These are phyloP conservation scores for Domatiomyces globalis DNA, from an alignment of 2,329 filamentous ascomycete genomes.

Conservation along the genomic window DNA sequence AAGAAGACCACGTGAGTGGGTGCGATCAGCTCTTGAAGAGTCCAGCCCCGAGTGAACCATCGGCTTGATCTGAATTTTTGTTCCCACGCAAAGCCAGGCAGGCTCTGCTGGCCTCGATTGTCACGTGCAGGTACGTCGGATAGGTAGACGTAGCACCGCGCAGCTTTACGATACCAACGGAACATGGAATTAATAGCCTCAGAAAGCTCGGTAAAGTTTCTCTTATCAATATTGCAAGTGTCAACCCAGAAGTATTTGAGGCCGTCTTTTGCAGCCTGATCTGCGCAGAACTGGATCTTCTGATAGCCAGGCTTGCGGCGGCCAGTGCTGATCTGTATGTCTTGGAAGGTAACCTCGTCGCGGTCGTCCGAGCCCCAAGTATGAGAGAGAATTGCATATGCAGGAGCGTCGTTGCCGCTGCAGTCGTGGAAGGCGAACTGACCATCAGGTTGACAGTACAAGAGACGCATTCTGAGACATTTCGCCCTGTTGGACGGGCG, in stretches of 20 bases:
- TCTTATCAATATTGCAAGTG: constrained; percentile 19
- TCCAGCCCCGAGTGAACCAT: constrained; percentile 21
- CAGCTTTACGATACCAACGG: constrained; percentile 15
- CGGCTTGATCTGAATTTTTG: constrained; percentile 1
- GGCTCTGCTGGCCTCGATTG: too few relatives aligned
- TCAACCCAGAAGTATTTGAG: constrained; percentile 19
- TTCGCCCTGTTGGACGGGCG: too few relatives aligned
- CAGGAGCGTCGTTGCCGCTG: background rate
- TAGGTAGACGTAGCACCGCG: constrained; percentile 12
- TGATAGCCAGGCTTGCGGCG: background rate
- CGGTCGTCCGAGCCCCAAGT: constrained; percentile 5
- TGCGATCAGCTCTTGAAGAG: constrained; percentile 21
- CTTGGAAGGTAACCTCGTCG: constrained; percentile 8
- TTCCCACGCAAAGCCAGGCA: too few relatives aligned
- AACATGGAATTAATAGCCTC: constrained; percentile 18
- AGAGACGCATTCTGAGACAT: too few relatives aligned
- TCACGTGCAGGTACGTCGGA: constrained; percentile 11
- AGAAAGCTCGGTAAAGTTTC: constrained; percentile 9
- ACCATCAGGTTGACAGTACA: too few relatives aligned
- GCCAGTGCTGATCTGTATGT: constrained; percentile 14
- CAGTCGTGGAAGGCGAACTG: too few relatives aligned
- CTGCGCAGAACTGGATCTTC: constrained; percentile 8
- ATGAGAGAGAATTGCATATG: constrained; percentile 14
- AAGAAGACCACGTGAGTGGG: constrained; percentile 17
- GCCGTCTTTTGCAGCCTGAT: constrained; percentile 4